Base-by-base conservation (phyloP, 208 protist genomes). In the Phytomonas sp. region DNA sequence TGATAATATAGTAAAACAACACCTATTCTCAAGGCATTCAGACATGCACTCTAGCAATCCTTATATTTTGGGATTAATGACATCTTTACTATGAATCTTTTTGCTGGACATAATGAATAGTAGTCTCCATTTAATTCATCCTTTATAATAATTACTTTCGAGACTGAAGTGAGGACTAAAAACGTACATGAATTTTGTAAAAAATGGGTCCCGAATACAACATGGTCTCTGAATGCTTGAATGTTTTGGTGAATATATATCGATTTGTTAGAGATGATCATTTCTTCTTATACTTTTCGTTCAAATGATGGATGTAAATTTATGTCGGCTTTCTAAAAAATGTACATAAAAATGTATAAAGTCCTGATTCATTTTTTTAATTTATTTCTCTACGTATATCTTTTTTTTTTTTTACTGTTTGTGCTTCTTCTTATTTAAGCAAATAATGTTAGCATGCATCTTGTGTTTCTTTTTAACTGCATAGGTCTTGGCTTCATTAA, bases 301-400 rank as follows among this genome's bases (percentile, higher is more conserved):
- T 51, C 1, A 17, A 3, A 51, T 51, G 13, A 51, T 51, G 40
- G 4, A 51, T 51, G 40, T 51, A 51, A 51, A 51, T 1, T 20
- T 51, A 51, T 51, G 4, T 6, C n/a, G n/a, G 20, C 1, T 2
- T 20, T 51, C 13, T 51, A 6, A 51, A 51, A 51, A 51, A 51
- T 51, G 13, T 51, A 51, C 9, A 51, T 15, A 3, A 51, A 15
- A 3, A 51, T 51, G 40, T 51, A 51, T 20, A 51, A 46, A 43
- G 17, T 73, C 43, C 60, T 23, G 9, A 32, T 8, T 67, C 29
- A 28, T 68, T 63, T 74, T 51, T 74, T 66, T 67, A 65, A 63
- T 68, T 73, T 51, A 43, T 60, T 9, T 8, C 6, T 68, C 15
- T 40, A 68, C 7, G 29, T 53, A 43, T 31, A 43, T 72, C 46